Base-by-base conservation (phyloP, 352 stramenopile species). In the Phytophthora cactorum region DNA sequence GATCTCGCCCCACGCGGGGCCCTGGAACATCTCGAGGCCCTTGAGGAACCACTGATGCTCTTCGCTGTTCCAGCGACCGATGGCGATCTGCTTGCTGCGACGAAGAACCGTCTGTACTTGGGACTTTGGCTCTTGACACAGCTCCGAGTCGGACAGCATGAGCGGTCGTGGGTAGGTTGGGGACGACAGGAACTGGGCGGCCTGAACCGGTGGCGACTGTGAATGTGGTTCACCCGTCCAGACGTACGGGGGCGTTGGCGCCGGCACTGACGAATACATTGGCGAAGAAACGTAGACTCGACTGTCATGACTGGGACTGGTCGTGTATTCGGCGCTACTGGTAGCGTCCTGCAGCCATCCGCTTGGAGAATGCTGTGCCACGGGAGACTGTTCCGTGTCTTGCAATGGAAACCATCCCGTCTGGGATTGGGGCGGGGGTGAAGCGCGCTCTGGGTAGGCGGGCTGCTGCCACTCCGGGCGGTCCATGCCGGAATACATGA, bases 1-100 rank as follows among this genome's bases (percentile, higher is more conserved):
- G 68, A 96, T 96, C 68, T 95, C 86, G 50, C 86, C 84, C 89
- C 89, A 96, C 52, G 83, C 83, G 1, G 83, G 84, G 1, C 85
- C 82, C 45, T 91, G 81, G 59, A 91, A 95, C 72, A 88, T 86
- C 74, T 95, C 82, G 66, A 95, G 81, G 0, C 87, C 87, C 29
- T 90, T 82, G 44, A 95, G 70, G 57, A 95, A 95, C 50, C 79
- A 79, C 17, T 84, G 74, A 62, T 95, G 87, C 63, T 95, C 87
- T 10, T 91, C 82, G 15, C 57, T 77, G 39, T 84, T 91, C 87
- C 87, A 95, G 43, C 87, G 85, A 8, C 87, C 87, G 59, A 92
- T 84, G 28, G 82, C 75, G 59, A 88, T 88, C 69, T 89, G 82
- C 47, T 82, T 80, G 41, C 77, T 78, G 36, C 69, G 69, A 28